A percentile compares a stretch with the other conserved stretches of the same genome.
phyloP scores from a whole-genome alignment of 495 filamentous ascomycete genomes.

The Trichoderma orchidacearum region DNA sequence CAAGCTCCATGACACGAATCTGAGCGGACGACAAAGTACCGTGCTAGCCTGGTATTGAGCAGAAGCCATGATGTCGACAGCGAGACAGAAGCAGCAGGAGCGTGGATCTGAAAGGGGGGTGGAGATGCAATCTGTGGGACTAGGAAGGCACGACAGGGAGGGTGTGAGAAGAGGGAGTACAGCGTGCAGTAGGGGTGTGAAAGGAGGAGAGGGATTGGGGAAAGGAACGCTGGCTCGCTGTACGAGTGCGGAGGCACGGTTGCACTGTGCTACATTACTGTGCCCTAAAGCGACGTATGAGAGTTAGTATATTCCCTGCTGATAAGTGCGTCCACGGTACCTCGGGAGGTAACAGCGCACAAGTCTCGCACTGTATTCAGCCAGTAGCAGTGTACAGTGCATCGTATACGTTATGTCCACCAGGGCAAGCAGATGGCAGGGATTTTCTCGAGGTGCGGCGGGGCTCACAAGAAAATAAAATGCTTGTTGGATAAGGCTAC shows the following conservation, averaged over 20 bases:
- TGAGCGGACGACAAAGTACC: too few relatives aligned
- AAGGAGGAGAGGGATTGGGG: neutral
- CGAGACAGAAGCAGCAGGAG: neutral
- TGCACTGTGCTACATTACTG: too few relatives aligned
- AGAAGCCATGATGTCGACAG: slow-evolving; percentile 1
- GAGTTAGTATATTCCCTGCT: neutral
- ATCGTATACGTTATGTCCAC: neutral
- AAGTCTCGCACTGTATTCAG: neutral
- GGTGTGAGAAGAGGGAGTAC: neutral
- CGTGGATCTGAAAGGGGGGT: slow-evolving; percentile 1
- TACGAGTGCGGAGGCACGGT: neutral
- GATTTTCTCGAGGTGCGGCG: neutral
- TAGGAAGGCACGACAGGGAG: neutral
- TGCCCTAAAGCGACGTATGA: too few relatives aligned
- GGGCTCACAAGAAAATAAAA: neutral
- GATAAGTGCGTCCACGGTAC: neutral
- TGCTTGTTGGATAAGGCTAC: slow-evolving; percentile 1
- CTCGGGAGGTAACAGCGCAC: neutral
- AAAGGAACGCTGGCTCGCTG: neutral
- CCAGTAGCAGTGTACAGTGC: too few relatives aligned
- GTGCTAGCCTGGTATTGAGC: too few relatives aligned
- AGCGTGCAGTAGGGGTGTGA: neutral
- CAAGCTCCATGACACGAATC: too few relatives aligned
- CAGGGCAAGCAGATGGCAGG: neutral
- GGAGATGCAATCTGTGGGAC: slow-evolving; percentile 1